Evolutionary conservation across 2,329 filamentous ascomycete genomes (phyloP).

Genomic region (Alternaria burnsii): DNA sequence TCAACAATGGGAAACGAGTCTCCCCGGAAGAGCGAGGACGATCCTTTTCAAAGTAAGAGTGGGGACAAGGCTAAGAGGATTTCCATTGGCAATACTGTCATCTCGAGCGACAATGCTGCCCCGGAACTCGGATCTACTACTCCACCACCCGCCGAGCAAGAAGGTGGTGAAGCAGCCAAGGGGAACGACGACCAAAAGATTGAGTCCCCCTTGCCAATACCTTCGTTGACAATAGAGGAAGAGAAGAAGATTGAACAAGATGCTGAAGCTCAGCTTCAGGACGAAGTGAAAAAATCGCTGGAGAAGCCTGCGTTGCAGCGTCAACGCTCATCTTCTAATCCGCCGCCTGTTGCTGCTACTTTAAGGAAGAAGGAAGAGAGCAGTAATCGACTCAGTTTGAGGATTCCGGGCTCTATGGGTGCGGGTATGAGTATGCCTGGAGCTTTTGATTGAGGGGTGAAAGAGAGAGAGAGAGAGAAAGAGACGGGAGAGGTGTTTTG

Average conservation of each 20-base stretch:
- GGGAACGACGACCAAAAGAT: neutral
- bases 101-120: conserved; percentile 25
- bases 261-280: conserved; percentile 47
- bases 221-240: conserved; percentile 24
- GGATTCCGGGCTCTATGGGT: conserved; percentile 37
- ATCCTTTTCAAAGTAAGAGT: conserved; percentile 42
- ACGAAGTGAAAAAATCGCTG: conserved; percentile 38
- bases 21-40: conserved; percentile 38
- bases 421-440: conserved; percentile 23
- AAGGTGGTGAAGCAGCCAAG: conserved; percentile 15
- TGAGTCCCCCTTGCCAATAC: conserved; percentile 16
- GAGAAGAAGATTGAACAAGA: conserved; percentile 47
- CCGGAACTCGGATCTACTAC: too few species aligned
- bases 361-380: conserved; percentile 43
- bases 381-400: conserved; percentile 37
- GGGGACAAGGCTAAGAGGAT: conserved; percentile 44
- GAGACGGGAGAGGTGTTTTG: too few species aligned
- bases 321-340: conserved; percentile 39
- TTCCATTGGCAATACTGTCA: conserved; percentile 50
- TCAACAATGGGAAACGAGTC: neutral
- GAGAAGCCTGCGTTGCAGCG: conserved; percentile 27
- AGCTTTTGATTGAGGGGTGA: conserved; percentile 12
- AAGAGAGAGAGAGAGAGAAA: too few species aligned
- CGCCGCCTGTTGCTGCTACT: conserved; percentile 13
- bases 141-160: neutral